Conservation (phyloP, 2,329 filamentous ascomycete species). For the Sclerotinia spermophila region DNA sequence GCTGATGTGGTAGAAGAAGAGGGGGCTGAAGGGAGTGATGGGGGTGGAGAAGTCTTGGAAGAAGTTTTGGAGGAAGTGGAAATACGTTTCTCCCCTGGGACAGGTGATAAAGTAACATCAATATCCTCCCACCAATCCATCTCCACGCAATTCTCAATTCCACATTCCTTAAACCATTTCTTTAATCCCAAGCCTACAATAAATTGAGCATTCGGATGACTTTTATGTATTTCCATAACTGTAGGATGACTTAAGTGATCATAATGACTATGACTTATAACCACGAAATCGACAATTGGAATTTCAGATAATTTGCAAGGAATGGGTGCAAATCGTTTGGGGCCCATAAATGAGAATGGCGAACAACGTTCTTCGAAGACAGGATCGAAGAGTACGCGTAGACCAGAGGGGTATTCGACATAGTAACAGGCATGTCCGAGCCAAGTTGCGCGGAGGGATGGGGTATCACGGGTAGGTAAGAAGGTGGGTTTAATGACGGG, state of each 20-base stretch:
- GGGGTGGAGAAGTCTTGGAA: slow-evolving; percentile 30
- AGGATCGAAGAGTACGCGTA: slow-evolving; percentile 89
- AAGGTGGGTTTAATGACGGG: slow-evolving; percentile 57
- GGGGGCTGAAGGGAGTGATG: background rate
- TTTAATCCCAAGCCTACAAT: slow-evolving; percentile 83
- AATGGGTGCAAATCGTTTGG: slow-evolving; percentile 72
- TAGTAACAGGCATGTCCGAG: slow-evolving; percentile 93
- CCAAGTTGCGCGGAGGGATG: slow-evolving; percentile 80
- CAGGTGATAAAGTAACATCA: slow-evolving; percentile 60
- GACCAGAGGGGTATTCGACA: slow-evolving; percentile 80
- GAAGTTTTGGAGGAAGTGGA: slow-evolving; percentile 32
- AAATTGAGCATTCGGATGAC: slow-evolving; percentile 77
- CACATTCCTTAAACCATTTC: slow-evolving; percentile 70
- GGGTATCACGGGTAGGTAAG: slow-evolving; percentile 47
- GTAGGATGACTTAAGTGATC: slow-evolving; percentile 82
- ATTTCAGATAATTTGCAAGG: slow-evolving; percentile 77
- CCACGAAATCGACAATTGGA: slow-evolving; percentile 66
- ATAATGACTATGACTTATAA: slow-evolving; percentile 65
- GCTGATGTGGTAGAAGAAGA: slow-evolving; percentile 24
- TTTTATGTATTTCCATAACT: slow-evolving; percentile 64
- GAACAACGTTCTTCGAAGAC: slow-evolving; percentile 87
- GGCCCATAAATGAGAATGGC: slow-evolving; percentile 65
- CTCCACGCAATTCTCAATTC: slow-evolving; percentile 76
- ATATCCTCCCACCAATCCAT: slow-evolving; percentile 93
- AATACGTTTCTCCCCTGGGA: slow-evolving; percentile 33